Conservation (phyloP, 1,284 basidiomycete species). For the Puccinia hordei region DNA sequence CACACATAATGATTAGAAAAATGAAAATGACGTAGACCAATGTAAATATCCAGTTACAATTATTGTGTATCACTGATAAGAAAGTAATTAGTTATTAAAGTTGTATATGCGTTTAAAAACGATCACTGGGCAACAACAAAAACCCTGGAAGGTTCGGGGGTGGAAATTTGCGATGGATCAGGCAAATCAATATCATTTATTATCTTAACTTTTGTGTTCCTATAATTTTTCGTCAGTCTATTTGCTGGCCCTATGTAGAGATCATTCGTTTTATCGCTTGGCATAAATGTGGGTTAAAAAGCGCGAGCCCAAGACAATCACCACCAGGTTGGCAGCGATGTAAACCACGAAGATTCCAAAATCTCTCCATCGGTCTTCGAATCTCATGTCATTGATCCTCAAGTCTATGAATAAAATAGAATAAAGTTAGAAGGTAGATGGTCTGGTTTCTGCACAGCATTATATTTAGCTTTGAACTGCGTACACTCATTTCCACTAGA, state of each 20-base stretch:
- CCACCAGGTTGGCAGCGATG: conserved; percentile 66
- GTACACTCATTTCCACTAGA: conserved; percentile 52
- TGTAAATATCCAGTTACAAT: too few species aligned
- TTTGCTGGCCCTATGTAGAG: neutral
- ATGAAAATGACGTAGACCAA: too few species aligned
- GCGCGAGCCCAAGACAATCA: conserved; percentile 53
- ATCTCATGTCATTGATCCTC: conserved; percentile 46
- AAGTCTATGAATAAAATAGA: conserved; percentile 45
- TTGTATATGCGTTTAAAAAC: too few species aligned
- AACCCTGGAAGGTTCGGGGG: too few species aligned
- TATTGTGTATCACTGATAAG: too few species aligned
- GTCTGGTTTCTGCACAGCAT: neutral
- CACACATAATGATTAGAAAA: too few species aligned
- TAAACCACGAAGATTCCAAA: conserved; percentile 69
- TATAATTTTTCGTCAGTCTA: too few species aligned
- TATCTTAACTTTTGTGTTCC: too few species aligned
- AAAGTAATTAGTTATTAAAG: too few species aligned
- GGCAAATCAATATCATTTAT: too few species aligned
- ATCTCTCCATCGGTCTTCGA: conserved; percentile 64
- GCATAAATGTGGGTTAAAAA: conserved; percentile 53
- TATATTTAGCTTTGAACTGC: neutral
- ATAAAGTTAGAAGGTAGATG: conserved; percentile 35
- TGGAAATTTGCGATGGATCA: too few species aligned
- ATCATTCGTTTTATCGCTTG: conserved; percentile 22
- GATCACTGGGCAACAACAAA: too few species aligned